A percentile compares a stretch with the other conserved stretches of the same genome.
Conservation (phyloP, 345 rosid species). For the Eucalyptus polybractea region DNA sequence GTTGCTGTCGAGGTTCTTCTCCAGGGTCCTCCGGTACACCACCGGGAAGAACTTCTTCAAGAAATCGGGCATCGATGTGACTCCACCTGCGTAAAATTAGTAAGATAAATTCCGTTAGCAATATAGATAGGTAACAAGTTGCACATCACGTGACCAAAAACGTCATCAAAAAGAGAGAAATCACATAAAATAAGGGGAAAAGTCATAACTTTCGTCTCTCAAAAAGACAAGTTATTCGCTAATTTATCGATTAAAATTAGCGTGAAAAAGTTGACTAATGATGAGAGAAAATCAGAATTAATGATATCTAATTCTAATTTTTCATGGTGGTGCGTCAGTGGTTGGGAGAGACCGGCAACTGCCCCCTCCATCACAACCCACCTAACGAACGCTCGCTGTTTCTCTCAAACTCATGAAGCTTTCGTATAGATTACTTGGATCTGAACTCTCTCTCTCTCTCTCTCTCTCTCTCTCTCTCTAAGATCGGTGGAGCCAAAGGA, state of each 20-base stretch:
- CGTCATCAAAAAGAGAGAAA: neutral
- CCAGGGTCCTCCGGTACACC: constrained; percentile 31
- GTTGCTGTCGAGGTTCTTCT: constrained; percentile 23
- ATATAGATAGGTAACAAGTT: neutral
- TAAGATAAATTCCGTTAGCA: neutral
- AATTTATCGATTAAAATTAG: neutral
- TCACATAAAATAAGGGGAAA: neutral
- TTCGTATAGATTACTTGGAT: neutral
- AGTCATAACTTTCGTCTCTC: neutral
- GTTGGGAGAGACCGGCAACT: neutral
- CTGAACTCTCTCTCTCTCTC: neutral
- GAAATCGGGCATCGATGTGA: constrained; percentile 82
- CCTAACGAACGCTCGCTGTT: neutral
- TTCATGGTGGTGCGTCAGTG: neutral
- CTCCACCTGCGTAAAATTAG: constrained; percentile 51
- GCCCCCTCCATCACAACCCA: neutral
- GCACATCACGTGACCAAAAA: neutral
- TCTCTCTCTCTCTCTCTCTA: neutral
- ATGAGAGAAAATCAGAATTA: neutral
- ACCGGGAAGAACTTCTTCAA: constrained; percentile 73
- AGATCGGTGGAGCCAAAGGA: neutral
- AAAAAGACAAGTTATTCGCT: neutral
- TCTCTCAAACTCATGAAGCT: neutral
- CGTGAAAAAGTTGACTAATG: neutral
- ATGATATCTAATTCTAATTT: neutral